Conservation (phyloP, 208 protist genomes). For the Trypanosomatidae sp. region DNA sequence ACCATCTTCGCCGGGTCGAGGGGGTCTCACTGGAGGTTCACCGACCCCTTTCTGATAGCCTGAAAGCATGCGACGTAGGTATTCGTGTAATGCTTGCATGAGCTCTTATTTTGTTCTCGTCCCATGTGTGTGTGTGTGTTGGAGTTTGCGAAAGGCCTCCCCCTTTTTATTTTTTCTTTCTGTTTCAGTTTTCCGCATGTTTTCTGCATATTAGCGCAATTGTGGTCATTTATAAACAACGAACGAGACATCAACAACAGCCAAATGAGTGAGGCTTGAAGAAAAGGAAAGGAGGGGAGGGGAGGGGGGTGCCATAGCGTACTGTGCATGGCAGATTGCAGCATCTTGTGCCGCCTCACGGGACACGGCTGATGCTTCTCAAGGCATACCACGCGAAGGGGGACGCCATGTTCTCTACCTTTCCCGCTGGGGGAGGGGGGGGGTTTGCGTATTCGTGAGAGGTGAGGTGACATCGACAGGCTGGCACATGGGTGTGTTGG, state of each 20-base stretch:
- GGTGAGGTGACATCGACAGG: not conserved
- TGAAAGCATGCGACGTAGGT: not conserved
- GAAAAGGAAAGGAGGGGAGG: not conserved
- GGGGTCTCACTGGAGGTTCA: not conserved
- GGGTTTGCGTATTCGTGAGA: not conserved
- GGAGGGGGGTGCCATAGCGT: not conserved
- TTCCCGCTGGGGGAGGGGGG: not conserved
- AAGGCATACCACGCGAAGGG: not conserved
- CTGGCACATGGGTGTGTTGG: not conserved
- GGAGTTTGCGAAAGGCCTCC: not conserved
- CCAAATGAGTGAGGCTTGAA: not conserved
- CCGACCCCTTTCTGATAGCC: not conserved
- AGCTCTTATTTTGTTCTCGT: not conserved
- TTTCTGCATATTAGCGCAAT: not conserved
- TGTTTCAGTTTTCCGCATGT: not conserved
- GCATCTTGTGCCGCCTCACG: not conserved
- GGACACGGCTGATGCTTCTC: not conserved
- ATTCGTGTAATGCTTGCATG: not conserved
- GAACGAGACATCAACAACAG: not conserved
- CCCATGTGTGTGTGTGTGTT: not conserved
- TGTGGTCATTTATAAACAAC: not conserved
- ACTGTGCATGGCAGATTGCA: not conserved
- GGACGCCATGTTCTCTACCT: too few species aligned
- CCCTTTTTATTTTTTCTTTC: not conserved
- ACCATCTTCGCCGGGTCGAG: not conserved